These are phyloP conservation scores for Dactylellina sp. DNA, from an alignment of 2,329 filamentous ascomycete species.

Conservation along the genomic window DNA sequence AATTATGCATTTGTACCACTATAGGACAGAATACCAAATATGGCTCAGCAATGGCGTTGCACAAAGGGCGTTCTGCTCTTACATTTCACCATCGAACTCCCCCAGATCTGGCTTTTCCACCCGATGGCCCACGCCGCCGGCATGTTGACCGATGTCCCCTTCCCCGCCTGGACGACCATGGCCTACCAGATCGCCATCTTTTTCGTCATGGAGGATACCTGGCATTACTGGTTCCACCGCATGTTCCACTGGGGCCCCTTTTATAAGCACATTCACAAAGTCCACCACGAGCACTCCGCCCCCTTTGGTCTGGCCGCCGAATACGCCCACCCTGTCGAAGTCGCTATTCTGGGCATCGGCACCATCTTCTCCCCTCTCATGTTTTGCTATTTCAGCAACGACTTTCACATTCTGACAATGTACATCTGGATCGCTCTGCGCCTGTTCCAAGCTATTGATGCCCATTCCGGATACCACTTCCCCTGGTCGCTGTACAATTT, in stretches of 20 bases:
- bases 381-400: constrained; percentile 81
- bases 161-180: constrained; percentile 87
- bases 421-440: constrained; percentile 94
- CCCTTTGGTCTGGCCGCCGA: constrained; percentile 96
- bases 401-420: constrained; percentile 97
- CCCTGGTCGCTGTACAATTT: constrained; percentile 96
- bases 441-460: constrained; percentile 96
- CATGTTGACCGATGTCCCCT: constrained; percentile 87
- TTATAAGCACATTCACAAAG: constrained; percentile 97
- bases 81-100: constrained; percentile 97
- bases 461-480: constrained; percentile 98
- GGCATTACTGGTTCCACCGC: constrained; percentile 98
- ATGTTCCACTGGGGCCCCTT: constrained; percentile 92
- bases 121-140: constrained; percentile 93
- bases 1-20: no score
- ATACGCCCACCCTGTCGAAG: constrained; percentile 97
- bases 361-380: constrained; percentile 84
- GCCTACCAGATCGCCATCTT: constrained; percentile 90
- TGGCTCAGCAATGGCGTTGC: constrained; percentile 93
- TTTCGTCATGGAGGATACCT: constrained; percentile 95
- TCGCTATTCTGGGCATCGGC: constrained; percentile 91
- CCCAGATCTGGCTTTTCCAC: constrained; percentile 99
- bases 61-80: constrained; percentile 90
- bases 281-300: constrained; percentile 98
- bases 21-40: constrained; percentile 80